Percentiles rank a stretch among this genome's conserved stretches.
These are phyloP conservation scores for Podospora anserina DNA, from an alignment of 495 filamentous ascomycete genomes.

Conservation along the genomic window DNA sequence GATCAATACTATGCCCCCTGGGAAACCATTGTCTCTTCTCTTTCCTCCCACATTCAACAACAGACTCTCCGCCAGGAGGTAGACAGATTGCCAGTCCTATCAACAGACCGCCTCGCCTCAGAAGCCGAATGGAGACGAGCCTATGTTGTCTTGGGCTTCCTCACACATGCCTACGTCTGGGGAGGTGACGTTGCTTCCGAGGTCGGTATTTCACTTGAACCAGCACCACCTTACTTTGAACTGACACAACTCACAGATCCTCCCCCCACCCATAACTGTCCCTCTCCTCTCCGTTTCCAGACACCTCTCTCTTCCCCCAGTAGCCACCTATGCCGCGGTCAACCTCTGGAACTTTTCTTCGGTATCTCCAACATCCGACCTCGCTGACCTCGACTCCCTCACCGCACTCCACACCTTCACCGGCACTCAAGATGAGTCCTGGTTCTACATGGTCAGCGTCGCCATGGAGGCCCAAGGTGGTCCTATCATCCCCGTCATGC, in stretches of 20 bases:
- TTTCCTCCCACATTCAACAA: slow-evolving; percentile 64
- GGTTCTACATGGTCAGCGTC: slow-evolving; percentile 94
- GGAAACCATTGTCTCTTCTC: slow-evolving; percentile 67
- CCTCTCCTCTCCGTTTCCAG: not conserved
- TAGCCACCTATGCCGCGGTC: slow-evolving; percentile 85
- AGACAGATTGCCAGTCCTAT: slow-evolving; percentile 66
- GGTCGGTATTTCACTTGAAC: slow-evolving; percentile 19
- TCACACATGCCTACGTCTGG: slow-evolving; percentile 83
- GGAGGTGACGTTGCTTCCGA: slow-evolving; percentile 35
- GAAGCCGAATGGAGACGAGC: slow-evolving; percentile 79
- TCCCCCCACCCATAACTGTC: not conserved
- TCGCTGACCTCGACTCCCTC: slow-evolving; percentile 69
- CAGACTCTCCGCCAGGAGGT: slow-evolving; percentile 64
- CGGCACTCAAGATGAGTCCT: slow-evolving; percentile 88
- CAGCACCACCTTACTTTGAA: not conserved
- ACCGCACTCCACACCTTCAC: slow-evolving; percentile 81
- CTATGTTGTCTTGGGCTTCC: slow-evolving; percentile 72
- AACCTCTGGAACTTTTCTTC: slow-evolving; percentile 88
- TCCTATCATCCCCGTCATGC: slow-evolving; percentile 73
- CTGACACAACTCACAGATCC: not conserved
- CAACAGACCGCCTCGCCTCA: slow-evolving; percentile 58
- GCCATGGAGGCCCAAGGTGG: slow-evolving; percentile 90
- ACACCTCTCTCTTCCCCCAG: slow-evolving; percentile 59
- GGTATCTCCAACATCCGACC: slow-evolving; percentile 36
- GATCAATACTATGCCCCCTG: slow-evolving; percentile 77